These are phyloP conservation scores for Acanthamoeba sp. DNA, from an alignment of 208 protist genomes.

Conservation along the genomic window DNA sequence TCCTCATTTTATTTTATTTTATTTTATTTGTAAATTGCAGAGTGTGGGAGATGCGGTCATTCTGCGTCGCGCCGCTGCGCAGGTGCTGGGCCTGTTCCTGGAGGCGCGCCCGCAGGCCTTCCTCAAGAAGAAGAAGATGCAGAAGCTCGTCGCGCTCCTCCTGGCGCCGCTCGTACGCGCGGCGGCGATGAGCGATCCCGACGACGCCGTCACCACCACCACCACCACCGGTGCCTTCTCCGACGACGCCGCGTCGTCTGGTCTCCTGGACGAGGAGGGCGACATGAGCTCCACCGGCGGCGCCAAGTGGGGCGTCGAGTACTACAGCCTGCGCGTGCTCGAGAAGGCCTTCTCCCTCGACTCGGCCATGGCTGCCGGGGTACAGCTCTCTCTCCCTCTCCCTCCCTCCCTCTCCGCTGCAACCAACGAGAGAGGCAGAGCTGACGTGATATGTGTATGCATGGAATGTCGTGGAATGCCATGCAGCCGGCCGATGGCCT, in stretches of 20 bases:
- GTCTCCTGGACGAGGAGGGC: neutral
- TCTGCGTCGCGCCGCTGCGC: neutral
- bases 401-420: neutral
- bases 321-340: slow-evolving; percentile 56
- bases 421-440: neutral
- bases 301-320: slow-evolving; percentile 68
- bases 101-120: slow-evolving; percentile 40
- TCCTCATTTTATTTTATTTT: neutral
- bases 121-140: slow-evolving; percentile 53
- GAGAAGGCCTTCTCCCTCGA: slow-evolving; percentile 52
- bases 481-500: neutral
- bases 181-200: neutral
- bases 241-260: neutral
- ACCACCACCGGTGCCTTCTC: neutral
- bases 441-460: neutral
- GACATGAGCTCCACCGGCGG: neutral
- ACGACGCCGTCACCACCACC: neutral
- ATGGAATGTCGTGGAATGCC: too few relatives aligned
- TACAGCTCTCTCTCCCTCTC: neutral
- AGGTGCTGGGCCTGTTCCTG: slow-evolving; percentile 59
- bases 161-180: neutral
- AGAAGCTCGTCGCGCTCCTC: slow-evolving; percentile 38
- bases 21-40: too few relatives aligned
- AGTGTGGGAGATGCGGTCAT: neutral
- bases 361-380: neutral